Percentiles rank a stretch among this genome's conserved stretches.
These are phyloP conservation scores for Aureobasidium sp. DNA, from an alignment of 2,329 filamentous ascomycete species.

Conservation along the genomic window DNA sequence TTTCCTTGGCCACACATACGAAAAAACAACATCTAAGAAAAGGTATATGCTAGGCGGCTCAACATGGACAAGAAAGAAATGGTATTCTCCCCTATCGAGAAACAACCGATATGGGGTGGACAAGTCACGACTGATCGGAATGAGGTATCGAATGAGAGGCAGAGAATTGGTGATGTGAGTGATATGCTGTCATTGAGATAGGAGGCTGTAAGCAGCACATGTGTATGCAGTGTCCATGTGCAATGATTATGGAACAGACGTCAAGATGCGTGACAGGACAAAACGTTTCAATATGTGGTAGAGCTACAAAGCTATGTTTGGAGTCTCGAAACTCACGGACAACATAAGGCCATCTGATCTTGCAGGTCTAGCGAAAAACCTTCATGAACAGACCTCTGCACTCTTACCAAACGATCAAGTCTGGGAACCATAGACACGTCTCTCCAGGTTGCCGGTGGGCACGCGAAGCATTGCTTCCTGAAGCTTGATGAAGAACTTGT, in stretches of 20 bases:
- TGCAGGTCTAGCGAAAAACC: neutral
- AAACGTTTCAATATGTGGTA: neutral
- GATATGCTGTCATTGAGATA: neutral
- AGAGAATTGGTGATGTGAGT: neutral
- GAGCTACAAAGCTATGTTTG: neutral
- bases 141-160: neutral
- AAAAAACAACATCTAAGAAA: no score
- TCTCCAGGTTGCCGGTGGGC: neutral
- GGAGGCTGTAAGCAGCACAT: neutral
- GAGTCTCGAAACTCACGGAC: neutral
- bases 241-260: neutral
- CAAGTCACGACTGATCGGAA: no score
- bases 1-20: no score
- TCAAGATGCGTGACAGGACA: neutral
- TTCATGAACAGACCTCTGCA: neutral
- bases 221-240: neutral
- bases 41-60: no score
- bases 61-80: no score
- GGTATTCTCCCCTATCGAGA: no score
- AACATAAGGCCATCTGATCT: neutral
- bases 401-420: neutral
- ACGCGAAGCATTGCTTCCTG: conserved; percentile 1
- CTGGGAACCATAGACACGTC: neutral
- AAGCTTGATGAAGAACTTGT: neutral
- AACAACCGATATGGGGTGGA: no score